Evolutionary conservation across 2,329 filamentous ascomycete species (phyloP), one percentile per base, ranked within the genome.

Genomic region (Stagonosporopsis tanaceti): DNA sequence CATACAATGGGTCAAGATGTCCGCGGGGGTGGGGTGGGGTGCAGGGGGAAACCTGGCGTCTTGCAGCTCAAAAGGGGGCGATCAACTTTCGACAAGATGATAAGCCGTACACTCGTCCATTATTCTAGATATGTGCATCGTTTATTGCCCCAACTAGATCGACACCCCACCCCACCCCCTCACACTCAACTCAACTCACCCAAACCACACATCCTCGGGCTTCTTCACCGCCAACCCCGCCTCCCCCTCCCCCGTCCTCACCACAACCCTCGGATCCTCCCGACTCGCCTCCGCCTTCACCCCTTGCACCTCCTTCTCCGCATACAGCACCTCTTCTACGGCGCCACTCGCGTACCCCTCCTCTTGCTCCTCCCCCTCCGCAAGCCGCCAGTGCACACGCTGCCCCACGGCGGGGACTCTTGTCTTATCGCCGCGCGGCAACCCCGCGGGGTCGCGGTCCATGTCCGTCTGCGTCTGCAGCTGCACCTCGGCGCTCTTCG

Each of bases 191-290:
- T 28, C 6, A 7, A 4, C 38, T 38, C 40, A 53, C 44, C 78
- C 78, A 58, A 79, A 80, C 57, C 76, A 79, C 48, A 78, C 76
- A 30, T 72, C 75, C 20, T 80, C 76, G 3, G 78, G 75, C 67
- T 80, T 80, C 50, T 80, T 78, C 47, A 80, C 77, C 30, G 71
- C 20, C 20, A 20, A 20, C 20, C 76, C 27, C 77, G 71, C 68
- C 79, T 79, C 11, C 76, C 77, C 35, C 46, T 66, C 69, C 9
- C 66, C 72, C 45, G 70, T 77, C 64, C 73, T 78, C 57, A 80
- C 58, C 17, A 81, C 77, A 41, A 81, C 66, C 60, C 73, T 73
- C 4, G 79, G 78, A 63, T 80, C 79, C 39, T 78, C 72, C 52
- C 78, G 74, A 39, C 71, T 77, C 1, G 70, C 78, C 64, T 80